Conservation (phyloP, 495 filamentous ascomycete genomes). For the Talaromyces liani region DNA sequence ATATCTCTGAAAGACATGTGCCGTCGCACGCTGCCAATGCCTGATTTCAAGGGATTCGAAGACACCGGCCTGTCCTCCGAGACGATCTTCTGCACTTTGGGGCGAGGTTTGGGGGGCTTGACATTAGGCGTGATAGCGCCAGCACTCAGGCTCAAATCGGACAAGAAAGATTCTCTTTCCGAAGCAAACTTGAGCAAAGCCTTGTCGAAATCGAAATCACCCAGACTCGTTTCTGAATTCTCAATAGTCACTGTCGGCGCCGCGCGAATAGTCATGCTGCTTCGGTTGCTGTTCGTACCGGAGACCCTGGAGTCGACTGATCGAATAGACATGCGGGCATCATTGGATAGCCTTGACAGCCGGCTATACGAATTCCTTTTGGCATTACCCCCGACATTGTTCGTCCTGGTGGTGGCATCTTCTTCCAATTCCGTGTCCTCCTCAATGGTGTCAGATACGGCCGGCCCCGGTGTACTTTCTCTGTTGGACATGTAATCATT, state of each 20-base stretch:
- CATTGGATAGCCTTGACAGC: conserved; percentile 55
- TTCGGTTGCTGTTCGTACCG: conserved; percentile 73
- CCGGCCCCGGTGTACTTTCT: conserved; percentile 39
- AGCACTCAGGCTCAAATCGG: conserved; percentile 84
- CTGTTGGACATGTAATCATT: conserved; percentile 45
- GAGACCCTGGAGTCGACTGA: conserved; percentile 49
- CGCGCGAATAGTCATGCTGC: conserved; percentile 75
- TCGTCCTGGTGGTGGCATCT: conserved; percentile 30
- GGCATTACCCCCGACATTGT: conserved; percentile 45
- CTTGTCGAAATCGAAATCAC: conserved; percentile 84
- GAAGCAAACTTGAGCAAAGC: conserved; percentile 90
- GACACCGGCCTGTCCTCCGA: conserved; percentile 56
- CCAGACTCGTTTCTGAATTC: conserved; percentile 27
- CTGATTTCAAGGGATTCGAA: conserved; percentile 41
- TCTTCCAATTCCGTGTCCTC: conserved; percentile 67
- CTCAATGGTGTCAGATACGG: conserved; percentile 70
- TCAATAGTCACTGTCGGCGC: conserved; percentile 17
- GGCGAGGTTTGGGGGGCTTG: conserved; percentile 60
- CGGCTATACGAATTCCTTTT: conserved; percentile 56
- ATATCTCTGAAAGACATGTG: conserved; percentile 87
- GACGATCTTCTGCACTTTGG: conserved; percentile 73
- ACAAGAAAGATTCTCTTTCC: conserved; percentile 87
- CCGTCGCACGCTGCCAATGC: conserved; percentile 71
- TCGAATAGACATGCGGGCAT: conserved; percentile 56
- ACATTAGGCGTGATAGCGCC: conserved; percentile 68